phyloP scores from a whole-genome alignment of 306 rosid species.

The Arachis hypogaea region DNA sequence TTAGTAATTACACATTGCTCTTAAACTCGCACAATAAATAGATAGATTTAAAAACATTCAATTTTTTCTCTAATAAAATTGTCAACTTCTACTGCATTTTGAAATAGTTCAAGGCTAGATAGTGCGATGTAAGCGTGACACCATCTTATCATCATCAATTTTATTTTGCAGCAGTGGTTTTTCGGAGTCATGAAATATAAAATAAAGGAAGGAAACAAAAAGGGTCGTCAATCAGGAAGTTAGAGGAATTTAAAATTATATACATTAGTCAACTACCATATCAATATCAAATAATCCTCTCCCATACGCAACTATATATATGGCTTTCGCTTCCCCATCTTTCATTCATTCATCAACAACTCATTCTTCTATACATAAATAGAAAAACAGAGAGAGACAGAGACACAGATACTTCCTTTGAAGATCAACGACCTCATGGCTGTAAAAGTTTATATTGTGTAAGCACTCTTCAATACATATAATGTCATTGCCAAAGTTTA shows the following conservation, averaged over 20 bases:
- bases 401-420: background rate
- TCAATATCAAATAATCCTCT: background rate
- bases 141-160: slow-evolving; percentile 54
- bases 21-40: too few species aligned
- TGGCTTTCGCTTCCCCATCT: background rate
- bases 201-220: background rate
- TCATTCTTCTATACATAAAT: background rate
- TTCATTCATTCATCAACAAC: background rate
- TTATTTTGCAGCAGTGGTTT: background rate
- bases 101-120: background rate
- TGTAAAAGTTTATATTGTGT: slow-evolving; percentile 77
- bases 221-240: background rate
- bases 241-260: background rate
- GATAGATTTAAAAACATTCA: too few species aligned
- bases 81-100: background rate
- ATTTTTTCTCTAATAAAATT: too few species aligned
- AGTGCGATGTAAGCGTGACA: slow-evolving; percentile 47
- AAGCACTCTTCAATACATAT: slow-evolving; percentile 28
- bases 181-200: too few species aligned
- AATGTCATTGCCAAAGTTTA: background rate
- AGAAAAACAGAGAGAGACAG: background rate
- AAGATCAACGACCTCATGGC: slow-evolving; percentile 52
- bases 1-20: too few species aligned
- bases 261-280: background rate
- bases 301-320: slow-evolving; percentile 46